These are phyloP conservation scores for Aspergillus bertholletiae DNA, from an alignment of 495 filamentous ascomycete species.

Conservation along the genomic window DNA sequence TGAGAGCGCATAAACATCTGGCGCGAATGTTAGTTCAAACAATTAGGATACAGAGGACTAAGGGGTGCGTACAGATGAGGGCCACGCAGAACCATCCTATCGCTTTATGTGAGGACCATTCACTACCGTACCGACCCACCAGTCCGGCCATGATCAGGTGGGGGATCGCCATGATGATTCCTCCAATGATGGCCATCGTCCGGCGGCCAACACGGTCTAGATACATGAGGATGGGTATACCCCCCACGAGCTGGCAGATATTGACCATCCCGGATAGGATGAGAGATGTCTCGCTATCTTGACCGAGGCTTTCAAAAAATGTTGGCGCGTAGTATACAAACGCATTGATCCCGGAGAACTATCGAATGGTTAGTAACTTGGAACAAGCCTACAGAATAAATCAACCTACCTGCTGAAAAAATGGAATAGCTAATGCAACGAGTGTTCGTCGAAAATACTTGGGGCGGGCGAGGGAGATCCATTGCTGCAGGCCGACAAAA, in stretches of 20 bases:
- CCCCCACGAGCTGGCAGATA: constrained; percentile 19
- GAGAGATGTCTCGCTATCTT: constrained; percentile 16
- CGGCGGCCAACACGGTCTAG: constrained; percentile 23
- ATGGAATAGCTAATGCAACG: constrained; percentile 16
- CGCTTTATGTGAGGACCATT: constrained; percentile 16
- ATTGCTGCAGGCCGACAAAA: constrained; percentile 10
- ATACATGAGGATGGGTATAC: constrained; percentile 10
- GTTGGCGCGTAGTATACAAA: constrained; percentile 31
- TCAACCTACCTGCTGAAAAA: constrained; percentile 17
- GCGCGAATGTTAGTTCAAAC: constrained; percentile 1
- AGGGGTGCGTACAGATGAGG: constrained; percentile 9
- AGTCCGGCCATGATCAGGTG: constrained; percentile 23
- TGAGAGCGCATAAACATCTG: constrained; percentile 13
- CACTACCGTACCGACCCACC: constrained; percentile 9
- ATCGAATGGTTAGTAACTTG: not conserved
- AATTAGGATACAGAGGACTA: not conserved
- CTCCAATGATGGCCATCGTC: constrained; percentile 17
- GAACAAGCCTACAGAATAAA: not conserved
- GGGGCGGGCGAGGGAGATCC: constrained; percentile 11
- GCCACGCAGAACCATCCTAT: constrained; percentile 22
- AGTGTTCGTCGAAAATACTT: constrained; percentile 14
- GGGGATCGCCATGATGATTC: constrained; percentile 13
- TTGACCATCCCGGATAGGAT: constrained; percentile 28
- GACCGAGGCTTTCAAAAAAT: constrained; percentile 22
- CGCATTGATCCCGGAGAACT: constrained; percentile 29